Evolutionary conservation across 106 monocot species (phyloP), one percentile per base, ranked within the genome.

Genomic region (Acorus gramineus): DNA sequence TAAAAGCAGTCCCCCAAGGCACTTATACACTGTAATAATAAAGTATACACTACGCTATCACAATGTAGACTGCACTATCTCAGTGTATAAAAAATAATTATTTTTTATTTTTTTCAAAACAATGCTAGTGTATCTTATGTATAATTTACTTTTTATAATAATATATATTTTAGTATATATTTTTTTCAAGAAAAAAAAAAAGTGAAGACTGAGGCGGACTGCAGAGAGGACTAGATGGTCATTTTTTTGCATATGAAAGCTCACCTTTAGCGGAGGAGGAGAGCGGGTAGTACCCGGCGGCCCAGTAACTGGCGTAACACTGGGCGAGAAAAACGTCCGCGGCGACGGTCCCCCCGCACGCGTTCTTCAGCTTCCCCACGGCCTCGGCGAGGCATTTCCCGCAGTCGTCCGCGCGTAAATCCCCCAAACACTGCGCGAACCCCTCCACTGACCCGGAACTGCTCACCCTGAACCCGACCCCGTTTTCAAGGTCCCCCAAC

Each of bases 281-380:
- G 4, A 55, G 79, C 7, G 84, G 75, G 65, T 90, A 86, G 62
- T 84, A 85, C 42, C 86, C 95, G 51, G 84, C 74, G 1, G 84
- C 90, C 95, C 95, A 95, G 63, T 87, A 95, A 52, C 84, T 72
- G 2, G 90, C 90, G 56, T 87, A 95, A 53, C 95, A 95, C 84
- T 95, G 69, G 4, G 77, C 68, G 50, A 95, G 66, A 69, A 78
- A 95, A 53, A 95, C 78, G 55, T 90, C 84, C 3, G 82, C 79
- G 0, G 86, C 86, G 56, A 86, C 44, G 2, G 90, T 81, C 4
- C 84, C 68, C 4, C 86, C 90, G 59, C 94, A 95, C 1, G 70
- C 70, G 14, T 76, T 76, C 73, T 76, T 73, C 52, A 95, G 76
- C 79, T 78, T 59, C 4, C 53, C 74, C 3, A 90, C 79, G 3